Percentiles rank a stretch among this genome's conserved stretches.
These are phyloP conservation scores for Fistulinella prunicolor DNA, from an alignment of 768 basidiomycete genomes.

Conservation along the genomic window DNA sequence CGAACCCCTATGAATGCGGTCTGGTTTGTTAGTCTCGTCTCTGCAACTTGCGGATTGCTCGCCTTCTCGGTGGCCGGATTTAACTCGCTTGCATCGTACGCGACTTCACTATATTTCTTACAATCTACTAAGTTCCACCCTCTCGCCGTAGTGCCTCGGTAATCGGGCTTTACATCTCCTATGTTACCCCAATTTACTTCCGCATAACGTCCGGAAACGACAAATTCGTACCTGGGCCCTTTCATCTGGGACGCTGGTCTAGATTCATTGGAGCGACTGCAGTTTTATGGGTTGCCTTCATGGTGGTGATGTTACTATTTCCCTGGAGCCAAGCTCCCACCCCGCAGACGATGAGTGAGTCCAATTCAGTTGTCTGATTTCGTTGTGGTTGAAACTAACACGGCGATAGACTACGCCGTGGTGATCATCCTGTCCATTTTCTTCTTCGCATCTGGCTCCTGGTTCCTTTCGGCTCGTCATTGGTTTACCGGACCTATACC, in stretches of 20 bases:
- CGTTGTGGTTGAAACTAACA: not conserved
- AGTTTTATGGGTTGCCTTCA: constrained; percentile 34
- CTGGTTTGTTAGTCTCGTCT: constrained; percentile 36
- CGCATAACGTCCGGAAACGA: constrained; percentile 35
- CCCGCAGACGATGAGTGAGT: constrained; percentile 35
- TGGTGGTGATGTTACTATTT: constrained; percentile 34
- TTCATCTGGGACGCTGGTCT: constrained; percentile 32
- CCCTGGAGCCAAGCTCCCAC: constrained; percentile 24
- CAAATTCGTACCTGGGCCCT: constrained; percentile 35
- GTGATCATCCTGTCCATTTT: constrained; percentile 34
- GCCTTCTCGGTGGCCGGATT: constrained; percentile 35
- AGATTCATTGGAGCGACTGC: constrained; percentile 30
- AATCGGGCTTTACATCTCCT: constrained; percentile 37
- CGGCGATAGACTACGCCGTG: constrained; percentile 18
- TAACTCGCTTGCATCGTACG: constrained; percentile 35
- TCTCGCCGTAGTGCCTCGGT: constrained; percentile 27
- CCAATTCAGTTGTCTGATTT: not conserved
- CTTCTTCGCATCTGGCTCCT: constrained; percentile 29
- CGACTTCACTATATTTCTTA: not conserved
- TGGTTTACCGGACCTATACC: constrained; percentile 37
- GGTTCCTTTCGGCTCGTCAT: constrained; percentile 33
- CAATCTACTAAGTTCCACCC: not conserved
- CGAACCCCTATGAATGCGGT: constrained; percentile 40
- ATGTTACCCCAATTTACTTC: constrained; percentile 36
- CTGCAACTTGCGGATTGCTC: constrained; percentile 31